Evolutionary conservation across 2,329 filamentous ascomycete species (phyloP).

Genomic region (Venturia pyrina): DNA sequence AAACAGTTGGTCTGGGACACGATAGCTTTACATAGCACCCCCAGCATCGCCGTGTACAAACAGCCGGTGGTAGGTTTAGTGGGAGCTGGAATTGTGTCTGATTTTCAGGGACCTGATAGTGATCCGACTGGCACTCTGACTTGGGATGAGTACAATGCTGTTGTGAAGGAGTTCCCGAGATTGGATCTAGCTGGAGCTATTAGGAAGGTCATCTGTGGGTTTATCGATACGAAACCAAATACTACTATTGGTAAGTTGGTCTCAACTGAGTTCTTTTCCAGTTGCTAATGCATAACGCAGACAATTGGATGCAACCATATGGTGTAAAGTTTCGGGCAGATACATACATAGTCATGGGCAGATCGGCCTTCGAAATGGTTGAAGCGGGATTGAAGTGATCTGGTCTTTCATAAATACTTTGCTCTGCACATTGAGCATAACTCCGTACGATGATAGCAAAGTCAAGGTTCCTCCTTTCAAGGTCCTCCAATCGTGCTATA

Average conservation of each 20-base stretch:
- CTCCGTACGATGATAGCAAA: no score
- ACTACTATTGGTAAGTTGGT: conserved; percentile 20
- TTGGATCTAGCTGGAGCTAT: conserved; percentile 24
- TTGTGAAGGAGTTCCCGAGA: conserved; percentile 27
- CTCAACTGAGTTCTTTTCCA: background rate
- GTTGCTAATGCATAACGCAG: background rate
- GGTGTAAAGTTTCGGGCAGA: background rate
- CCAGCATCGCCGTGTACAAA: conserved; percentile 32
- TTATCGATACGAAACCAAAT: conserved; percentile 31
- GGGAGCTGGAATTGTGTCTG: conserved; percentile 28
- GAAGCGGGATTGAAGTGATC: background rate
- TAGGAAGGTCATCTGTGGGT: conserved; percentile 28
- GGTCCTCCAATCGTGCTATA: no score
- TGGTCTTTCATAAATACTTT: background rate
- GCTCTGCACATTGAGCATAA: no score
- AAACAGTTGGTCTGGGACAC: conserved; percentile 40
- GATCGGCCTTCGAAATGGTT: background rate
- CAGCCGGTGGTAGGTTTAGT: conserved; percentile 31
- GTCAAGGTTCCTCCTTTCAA: no score
- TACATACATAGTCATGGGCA: background rate
- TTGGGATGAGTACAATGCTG: conserved; percentile 25
- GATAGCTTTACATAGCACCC: conserved; percentile 37
- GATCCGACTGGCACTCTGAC: conserved; percentile 22
- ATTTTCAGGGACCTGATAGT: conserved; percentile 29
- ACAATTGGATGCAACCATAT: background rate